Percentiles rank a stretch among this genome's conserved stretches.
These are phyloP conservation scores for Beauveria australis DNA, from an alignment of 2,329 filamentous ascomycete species.

Conservation along the genomic window DNA sequence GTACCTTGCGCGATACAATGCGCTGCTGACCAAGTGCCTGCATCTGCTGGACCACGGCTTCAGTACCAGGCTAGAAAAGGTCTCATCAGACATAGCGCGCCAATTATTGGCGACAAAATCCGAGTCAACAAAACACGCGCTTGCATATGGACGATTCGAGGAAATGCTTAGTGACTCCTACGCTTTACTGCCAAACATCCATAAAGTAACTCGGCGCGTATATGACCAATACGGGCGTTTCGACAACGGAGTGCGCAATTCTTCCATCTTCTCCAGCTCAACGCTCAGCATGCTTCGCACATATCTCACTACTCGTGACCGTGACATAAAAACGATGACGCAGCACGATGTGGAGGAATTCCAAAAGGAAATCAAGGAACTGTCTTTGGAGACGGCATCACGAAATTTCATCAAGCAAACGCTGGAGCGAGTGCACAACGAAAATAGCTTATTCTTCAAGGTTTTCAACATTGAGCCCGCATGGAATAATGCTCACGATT, in stretches of 20 bases:
- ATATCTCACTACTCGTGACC: conserved; percentile 44
- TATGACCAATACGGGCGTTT: conserved; percentile 45
- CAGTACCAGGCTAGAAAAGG: conserved; percentile 41
- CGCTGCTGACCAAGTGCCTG: conserved; percentile 62
- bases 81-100: conserved; percentile 45
- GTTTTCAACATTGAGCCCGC: conserved; percentile 49
- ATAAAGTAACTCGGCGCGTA: conserved; percentile 40
- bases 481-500: conserved; percentile 40
- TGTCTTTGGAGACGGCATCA: conserved; percentile 44
- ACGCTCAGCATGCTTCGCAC: conserved; percentile 46
- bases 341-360: conserved; percentile 49
- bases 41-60: conserved; percentile 54
- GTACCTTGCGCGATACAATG: conserved; percentile 79
- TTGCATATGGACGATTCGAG: conserved; percentile 52
- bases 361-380: conserved; percentile 40
- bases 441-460: conserved; percentile 43
- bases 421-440: conserved; percentile 50
- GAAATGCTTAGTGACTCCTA: conserved; percentile 51
- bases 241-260: conserved; percentile 32
- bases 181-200: conserved; percentile 47
- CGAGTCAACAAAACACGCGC: conserved; percentile 49
- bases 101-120: conserved; percentile 49
- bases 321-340: conserved; percentile 42
- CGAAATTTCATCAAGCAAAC: conserved; percentile 52
- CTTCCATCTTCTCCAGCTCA: conserved; percentile 46